Evolutionary conservation across 2,329 filamentous ascomycete species (phyloP).

Genomic region (Colletotrichum plurivorum): DNA sequence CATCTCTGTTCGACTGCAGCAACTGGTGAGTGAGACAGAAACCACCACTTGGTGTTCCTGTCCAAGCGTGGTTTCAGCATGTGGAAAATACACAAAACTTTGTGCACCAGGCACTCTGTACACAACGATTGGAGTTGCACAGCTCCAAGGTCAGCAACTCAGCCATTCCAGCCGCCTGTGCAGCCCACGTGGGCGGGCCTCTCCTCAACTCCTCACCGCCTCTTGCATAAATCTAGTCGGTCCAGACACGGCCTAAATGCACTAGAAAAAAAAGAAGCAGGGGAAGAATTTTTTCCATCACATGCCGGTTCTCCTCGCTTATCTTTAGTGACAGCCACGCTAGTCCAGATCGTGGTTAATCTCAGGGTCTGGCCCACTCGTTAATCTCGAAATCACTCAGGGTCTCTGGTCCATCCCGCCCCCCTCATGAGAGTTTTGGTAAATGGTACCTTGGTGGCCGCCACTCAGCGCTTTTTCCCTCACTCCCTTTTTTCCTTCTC

Average conservation of each 20-base stretch:
- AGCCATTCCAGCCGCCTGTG: too few species aligned
- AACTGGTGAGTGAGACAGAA: too few species aligned
- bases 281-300: background rate
- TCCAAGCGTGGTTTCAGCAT: too few species aligned
- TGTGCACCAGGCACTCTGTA: too few species aligned
- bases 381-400: background rate
- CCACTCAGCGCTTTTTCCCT: background rate
- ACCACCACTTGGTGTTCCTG: too few species aligned
- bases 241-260: too few species aligned
- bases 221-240: background rate
- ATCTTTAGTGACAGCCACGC: background rate
- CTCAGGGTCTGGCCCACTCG: background rate
- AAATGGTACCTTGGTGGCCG: background rate
- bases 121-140: too few species aligned
- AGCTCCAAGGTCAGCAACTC: too few species aligned
- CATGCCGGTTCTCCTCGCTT: background rate
- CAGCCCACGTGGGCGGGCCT: too few species aligned
- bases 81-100: too few species aligned
- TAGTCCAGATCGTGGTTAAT: background rate
- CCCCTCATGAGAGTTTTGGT: background rate
- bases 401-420: background rate
- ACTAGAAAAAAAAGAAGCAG: background rate
- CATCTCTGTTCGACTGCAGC: too few species aligned
- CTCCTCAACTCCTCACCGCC: background rate
- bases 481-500: background rate